phyloP scores from a whole-genome alignment of 768 basidiomycete species.

The Thelephora aurantiotincta region DNA sequence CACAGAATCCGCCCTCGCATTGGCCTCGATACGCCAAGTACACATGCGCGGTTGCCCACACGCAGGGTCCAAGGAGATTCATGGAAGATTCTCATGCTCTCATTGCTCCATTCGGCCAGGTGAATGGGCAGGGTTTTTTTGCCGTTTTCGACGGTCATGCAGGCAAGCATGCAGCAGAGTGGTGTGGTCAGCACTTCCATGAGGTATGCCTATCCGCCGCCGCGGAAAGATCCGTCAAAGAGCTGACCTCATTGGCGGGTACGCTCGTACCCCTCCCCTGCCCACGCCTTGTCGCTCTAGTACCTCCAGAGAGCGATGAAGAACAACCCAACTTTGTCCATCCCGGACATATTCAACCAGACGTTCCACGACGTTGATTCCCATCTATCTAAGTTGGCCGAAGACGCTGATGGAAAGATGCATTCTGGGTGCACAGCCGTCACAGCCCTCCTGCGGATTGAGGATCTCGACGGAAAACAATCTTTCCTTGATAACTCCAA shows the following conservation, averaged over 20 bases:
- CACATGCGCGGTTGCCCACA: conserved; percentile 53
- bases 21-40: conserved; percentile 42
- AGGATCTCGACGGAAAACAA: conserved; percentile 65
- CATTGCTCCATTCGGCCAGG: conserved; percentile 81
- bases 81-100: conserved; percentile 99
- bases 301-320: conserved; percentile 60
- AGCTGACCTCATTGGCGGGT: conserved; percentile 1
- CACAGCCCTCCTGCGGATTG: conserved; percentile 86
- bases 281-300: conserved; percentile 16
- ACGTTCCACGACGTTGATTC: conserved; percentile 91
- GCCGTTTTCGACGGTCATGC: conserved; percentile 98
- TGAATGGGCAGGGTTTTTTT: conserved; percentile 95
- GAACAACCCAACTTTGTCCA: conserved; percentile 35
- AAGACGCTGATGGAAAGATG: conserved; percentile 81
- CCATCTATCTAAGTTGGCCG: conserved; percentile 69
- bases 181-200: conserved; percentile 96
- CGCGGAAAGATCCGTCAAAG: neutral
- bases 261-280: conserved; percentile 3
- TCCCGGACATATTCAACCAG: conserved; percentile 84
- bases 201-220: conserved; percentile 34
- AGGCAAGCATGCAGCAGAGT: conserved; percentile 96
- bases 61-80: conserved; percentile 78
- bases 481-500: conserved; percentile 31
- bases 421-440: conserved; percentile 97
- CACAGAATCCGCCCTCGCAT: conserved; percentile 62